Percentiles rank a stretch among this genome's conserved stretches.
Evolutionary conservation across 1,139 yeast species (phyloP).

Genomic region (Insectozyma bohioensis): DNA sequence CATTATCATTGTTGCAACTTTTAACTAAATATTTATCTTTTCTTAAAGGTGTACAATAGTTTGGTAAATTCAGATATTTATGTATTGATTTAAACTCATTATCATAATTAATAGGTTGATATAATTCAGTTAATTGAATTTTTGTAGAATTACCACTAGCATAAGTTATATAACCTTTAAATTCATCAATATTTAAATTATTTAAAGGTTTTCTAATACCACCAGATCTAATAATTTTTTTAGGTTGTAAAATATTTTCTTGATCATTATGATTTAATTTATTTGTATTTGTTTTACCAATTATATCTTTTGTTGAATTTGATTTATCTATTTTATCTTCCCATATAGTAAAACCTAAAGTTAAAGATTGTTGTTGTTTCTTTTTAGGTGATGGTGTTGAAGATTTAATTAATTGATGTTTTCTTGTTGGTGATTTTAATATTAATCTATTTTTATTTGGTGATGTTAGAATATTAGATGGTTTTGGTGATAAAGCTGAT

Average conservation of each 20-base stretch:
- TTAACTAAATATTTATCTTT: slow-evolving; percentile 27
- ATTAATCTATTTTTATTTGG: slow-evolving; percentile 5
- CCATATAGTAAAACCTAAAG: slow-evolving; percentile 34
- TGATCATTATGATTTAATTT: slow-evolving; percentile 37
- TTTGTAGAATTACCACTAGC: slow-evolving; percentile 10
- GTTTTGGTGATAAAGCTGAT: slow-evolving; percentile 33
- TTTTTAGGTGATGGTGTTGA: slow-evolving; percentile 18
- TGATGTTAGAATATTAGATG: slow-evolving; percentile 22
- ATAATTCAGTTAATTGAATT: slow-evolving; percentile 28
- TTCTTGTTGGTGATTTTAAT: slow-evolving; percentile 1
- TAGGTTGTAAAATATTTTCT: slow-evolving; percentile 48
- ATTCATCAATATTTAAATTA: slow-evolving; percentile 33
- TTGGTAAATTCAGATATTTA: slow-evolving; percentile 32
- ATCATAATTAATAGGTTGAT: slow-evolving; percentile 31
- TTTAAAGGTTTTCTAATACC: slow-evolving; percentile 31
- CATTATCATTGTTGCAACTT: slow-evolving; percentile 11
- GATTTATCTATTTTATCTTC: slow-evolving; percentile 28
- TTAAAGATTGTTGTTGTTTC: slow-evolving; percentile 13
- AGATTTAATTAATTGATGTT: slow-evolving; percentile 3
- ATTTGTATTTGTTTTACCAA: slow-evolving; percentile 18
- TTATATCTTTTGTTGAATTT: slow-evolving; percentile 9
- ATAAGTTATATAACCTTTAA: slow-evolving; percentile 30
- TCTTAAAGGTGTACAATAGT: slow-evolving; percentile 37
- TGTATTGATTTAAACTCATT: slow-evolving; percentile 38
- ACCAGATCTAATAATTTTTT: slow-evolving; percentile 16